A percentile compares a stretch with the other conserved stretches of the same genome.
These are phyloP conservation scores for Paramecium tetraurelia DNA, from an alignment of 73 alveolate genomes.

Conservation along the genomic window DNA sequence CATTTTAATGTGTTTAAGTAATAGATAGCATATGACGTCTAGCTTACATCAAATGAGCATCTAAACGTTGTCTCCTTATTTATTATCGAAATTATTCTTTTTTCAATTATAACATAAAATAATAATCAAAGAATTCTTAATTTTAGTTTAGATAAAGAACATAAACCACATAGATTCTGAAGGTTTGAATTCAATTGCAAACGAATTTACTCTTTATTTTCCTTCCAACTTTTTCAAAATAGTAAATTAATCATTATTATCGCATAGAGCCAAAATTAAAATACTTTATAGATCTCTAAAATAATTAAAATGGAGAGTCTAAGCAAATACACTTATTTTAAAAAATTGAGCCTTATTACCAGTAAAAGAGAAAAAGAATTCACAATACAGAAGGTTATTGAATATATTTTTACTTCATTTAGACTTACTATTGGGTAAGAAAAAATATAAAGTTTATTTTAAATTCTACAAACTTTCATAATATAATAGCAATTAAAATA, in stretches of 20 bases:
- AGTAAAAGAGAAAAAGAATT: not conserved
- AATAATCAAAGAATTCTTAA: not conserved
- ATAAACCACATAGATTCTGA: not conserved
- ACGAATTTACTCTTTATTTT: not conserved
- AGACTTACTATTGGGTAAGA: constrained; percentile 14
- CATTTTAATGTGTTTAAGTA: not conserved
- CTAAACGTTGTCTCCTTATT: not conserved
- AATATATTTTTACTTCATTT: constrained; percentile 2
- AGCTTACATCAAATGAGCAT: not conserved
- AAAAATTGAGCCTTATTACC: constrained; percentile 44
- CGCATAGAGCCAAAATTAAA: not conserved
- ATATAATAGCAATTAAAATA: constrained; percentile 33
- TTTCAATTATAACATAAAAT: not conserved
- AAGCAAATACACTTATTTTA: constrained; percentile 35
- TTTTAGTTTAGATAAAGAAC: constrained; percentile 29
- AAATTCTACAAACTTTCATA: constrained; percentile 31
- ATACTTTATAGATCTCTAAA: too few relatives aligned
- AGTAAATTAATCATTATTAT: not conserved
- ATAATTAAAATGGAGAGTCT: not conserved
- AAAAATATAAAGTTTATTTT: constrained; percentile 35
- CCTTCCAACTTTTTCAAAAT: not conserved
- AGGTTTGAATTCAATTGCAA: not conserved
- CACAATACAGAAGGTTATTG: constrained; percentile 10
- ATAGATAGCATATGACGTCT: not conserved
- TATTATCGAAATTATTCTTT: not conserved